phyloP scores from a whole-genome alignment of 1,139 yeast species.

The Yamadazyma mexicana region DNA sequence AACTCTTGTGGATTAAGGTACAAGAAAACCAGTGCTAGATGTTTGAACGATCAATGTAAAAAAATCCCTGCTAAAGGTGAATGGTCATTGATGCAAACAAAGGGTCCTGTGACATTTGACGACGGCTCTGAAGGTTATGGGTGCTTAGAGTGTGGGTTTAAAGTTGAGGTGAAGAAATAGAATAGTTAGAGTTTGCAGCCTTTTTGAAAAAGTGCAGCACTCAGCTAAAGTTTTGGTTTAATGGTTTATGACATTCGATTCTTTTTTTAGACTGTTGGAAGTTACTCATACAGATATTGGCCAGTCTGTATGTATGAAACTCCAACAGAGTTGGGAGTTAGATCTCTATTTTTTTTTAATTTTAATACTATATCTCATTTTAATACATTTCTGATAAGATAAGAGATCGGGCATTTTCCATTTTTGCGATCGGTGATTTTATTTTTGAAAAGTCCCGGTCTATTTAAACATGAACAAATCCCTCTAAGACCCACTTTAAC shows the following conservation, averaged over 20 bases:
- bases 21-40: conserved; percentile 90
- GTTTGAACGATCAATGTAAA: conserved; percentile 71
- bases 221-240: neutral
- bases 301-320: no score
- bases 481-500: no score
- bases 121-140: conserved; percentile 48
- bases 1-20: conserved; percentile 94
- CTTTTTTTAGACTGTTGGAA: neutral
- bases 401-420: neutral
- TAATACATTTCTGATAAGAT: conserved; percentile 4
- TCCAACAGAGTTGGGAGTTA: no score
- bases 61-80: conserved; percentile 96
- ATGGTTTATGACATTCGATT: neutral
- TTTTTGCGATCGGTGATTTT: conserved; percentile 1
- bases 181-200: conserved; percentile 1
- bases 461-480: no score
- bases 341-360: neutral
- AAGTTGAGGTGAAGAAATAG: conserved; percentile 41
- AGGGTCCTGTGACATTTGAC: conserved; percentile 49
- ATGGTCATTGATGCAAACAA: conserved; percentile 82
- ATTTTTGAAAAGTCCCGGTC: no score
- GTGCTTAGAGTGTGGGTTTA: conserved; percentile 68
- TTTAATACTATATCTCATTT: no score
- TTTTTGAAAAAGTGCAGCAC: conserved; percentile 4
- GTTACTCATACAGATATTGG: no score